These are phyloP conservation scores for Colletotrichum limetticola DNA, from an alignment of 2,329 filamentous ascomycete species.

Conservation along the genomic window DNA sequence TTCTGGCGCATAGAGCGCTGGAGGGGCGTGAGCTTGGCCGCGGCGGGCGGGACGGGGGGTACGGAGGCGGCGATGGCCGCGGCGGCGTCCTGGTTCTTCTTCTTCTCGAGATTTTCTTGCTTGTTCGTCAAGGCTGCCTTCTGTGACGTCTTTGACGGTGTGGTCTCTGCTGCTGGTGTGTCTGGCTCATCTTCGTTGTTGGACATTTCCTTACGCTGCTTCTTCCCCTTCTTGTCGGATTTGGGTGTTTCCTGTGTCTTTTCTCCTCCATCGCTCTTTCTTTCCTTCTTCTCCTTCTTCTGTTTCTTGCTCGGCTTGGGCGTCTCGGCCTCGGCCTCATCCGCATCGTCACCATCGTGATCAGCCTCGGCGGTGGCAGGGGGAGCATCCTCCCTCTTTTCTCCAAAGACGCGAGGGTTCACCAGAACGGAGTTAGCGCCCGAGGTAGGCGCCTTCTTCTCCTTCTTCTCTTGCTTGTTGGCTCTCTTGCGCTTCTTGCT, in stretches of 20 bases:
- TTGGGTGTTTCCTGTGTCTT: conserved; percentile 39
- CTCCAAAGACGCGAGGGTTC: conserved; percentile 79
- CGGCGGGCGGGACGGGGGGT: conserved; percentile 53
- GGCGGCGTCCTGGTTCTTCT: conserved; percentile 35
- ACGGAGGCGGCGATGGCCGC: conserved; percentile 38
- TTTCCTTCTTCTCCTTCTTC: conserved; percentile 40
- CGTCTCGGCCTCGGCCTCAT: neutral
- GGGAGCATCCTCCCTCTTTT: conserved; percentile 62
- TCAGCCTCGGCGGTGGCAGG: conserved; percentile 36
- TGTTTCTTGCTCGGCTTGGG: conserved; percentile 30
- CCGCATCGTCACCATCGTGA: conserved; percentile 29
- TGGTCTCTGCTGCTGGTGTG: too few relatives aligned
- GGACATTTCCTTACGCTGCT: conserved; percentile 42
- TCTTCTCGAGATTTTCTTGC: conserved; percentile 30
- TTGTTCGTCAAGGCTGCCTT: conserved; percentile 24
- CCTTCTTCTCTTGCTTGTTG: conserved; percentile 49
- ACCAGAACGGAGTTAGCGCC: conserved; percentile 79
- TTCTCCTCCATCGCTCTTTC: conserved; percentile 37
- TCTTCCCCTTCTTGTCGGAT: conserved; percentile 48
- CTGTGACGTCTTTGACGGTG: conserved; percentile 29
- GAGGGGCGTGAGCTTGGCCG: conserved; percentile 83
- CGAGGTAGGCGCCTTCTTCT: conserved; percentile 61
- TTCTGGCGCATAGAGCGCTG: conserved; percentile 96
- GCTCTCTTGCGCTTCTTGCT: conserved; percentile 57
- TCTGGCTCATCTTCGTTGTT: conserved; percentile 23